A percentile compares a stretch with the other conserved stretches of the same genome.
These are phyloP conservation scores for Cyclanthera cordifolia DNA, from an alignment of 306 rosid genomes.

Conservation along the genomic window DNA sequence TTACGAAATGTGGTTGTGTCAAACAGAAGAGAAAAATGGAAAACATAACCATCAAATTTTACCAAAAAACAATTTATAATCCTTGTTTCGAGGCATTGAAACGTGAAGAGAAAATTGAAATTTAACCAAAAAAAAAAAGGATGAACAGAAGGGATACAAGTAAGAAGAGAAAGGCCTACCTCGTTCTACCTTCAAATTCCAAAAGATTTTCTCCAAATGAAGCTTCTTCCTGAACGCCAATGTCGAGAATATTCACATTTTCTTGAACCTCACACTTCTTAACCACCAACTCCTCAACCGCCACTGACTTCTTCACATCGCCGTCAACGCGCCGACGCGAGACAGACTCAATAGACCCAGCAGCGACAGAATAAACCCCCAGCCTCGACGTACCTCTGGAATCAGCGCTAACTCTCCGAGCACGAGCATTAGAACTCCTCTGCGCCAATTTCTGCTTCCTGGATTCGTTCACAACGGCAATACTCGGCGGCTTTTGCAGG, in stretches of 20 bases:
- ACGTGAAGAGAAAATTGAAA: not conserved
- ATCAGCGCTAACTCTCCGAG: slow-evolving; percentile 42
- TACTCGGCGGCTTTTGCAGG: slow-evolving; percentile 40
- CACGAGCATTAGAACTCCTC: slow-evolving; percentile 12
- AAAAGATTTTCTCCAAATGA: slow-evolving; percentile 74
- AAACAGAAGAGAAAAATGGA: not conserved
- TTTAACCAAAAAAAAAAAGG: not conserved
- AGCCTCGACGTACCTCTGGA: slow-evolving; percentile 28
- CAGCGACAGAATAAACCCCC: slow-evolving; percentile 21
- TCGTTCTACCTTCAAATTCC: slow-evolving; percentile 81
- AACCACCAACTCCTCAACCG: slow-evolving; percentile 2
- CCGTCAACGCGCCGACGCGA: slow-evolving; percentile 15
- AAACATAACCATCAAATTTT: not conserved
- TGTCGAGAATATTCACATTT: slow-evolving; percentile 7
- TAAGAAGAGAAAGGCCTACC: slow-evolving; percentile 40
- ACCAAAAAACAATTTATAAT: not conserved
- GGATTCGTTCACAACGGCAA: slow-evolving; percentile 18
- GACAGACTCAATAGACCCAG: slow-evolving; percentile 20
- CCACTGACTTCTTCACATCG: slow-evolving; percentile 8
- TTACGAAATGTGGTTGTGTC: too few species aligned
- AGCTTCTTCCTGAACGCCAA: slow-evolving; percentile 53
- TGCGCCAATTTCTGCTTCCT: slow-evolving; percentile 23
- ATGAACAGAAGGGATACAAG: not conserved
- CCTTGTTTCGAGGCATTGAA: not conserved
- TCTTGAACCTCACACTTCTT: slow-evolving; percentile 16